Evolutionary conservation across 2,329 filamentous ascomycete genomes (phyloP).

Genomic region (Cytospora piceae): DNA sequence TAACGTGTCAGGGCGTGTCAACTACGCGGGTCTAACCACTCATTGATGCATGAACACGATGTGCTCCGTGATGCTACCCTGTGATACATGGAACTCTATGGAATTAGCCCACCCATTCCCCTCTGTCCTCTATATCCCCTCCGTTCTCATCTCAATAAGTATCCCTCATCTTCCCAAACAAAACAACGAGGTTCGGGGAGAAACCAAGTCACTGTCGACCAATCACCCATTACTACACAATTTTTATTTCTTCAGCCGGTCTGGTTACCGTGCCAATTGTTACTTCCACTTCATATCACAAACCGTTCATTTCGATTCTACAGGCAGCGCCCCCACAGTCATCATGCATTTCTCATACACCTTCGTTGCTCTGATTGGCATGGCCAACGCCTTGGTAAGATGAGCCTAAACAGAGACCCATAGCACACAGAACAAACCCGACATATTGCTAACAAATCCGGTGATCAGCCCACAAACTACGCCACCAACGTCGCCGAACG

Average conservation of each 20-base stretch:
- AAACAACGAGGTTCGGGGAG: neutral
- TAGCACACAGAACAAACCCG: neutral
- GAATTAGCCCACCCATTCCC: neutral
- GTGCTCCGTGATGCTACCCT: neutral
- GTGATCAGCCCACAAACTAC: neutral
- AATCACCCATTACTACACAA: neutral
- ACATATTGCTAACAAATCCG: neutral
- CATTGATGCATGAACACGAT: neutral
- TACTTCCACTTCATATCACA: neutral
- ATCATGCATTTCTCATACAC: constrained; percentile 28
- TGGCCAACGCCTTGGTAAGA: constrained; percentile 23
- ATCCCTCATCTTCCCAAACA: neutral
- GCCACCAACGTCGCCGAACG: neutral
- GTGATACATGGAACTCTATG: neutral
- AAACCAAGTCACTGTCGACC: neutral
- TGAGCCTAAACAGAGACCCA: neutral
- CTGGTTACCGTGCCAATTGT: neutral
- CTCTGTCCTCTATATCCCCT: neutral
- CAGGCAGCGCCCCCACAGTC: constrained; percentile 4
- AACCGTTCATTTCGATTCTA: neutral
- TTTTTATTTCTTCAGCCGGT: neutral
- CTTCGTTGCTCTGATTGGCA: constrained; percentile 15
- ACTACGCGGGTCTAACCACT: neutral
- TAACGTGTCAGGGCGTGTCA: neutral
- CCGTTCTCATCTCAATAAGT: neutral